phyloP scores from a whole-genome alignment of 371 early-diverging fungal genomes.

The Zychaea mexicana region DNA sequence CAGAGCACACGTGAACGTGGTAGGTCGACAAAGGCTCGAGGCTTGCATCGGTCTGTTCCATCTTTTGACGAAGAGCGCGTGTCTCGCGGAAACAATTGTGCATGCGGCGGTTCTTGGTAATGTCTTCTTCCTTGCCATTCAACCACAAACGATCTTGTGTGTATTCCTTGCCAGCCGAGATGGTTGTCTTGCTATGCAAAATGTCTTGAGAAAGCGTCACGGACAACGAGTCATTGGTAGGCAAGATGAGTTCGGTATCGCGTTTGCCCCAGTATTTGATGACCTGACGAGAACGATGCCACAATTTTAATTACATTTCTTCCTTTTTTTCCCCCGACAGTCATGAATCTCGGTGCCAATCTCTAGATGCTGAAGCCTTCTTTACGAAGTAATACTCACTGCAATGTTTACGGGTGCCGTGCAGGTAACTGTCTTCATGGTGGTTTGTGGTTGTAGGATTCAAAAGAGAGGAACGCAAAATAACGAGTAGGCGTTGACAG shows the following conservation, averaged over 20 bases:
- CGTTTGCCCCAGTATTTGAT: slow-evolving; percentile 99
- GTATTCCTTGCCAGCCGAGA: slow-evolving; percentile 72
- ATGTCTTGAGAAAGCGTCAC: slow-evolving; percentile 96
- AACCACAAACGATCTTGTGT: slow-evolving; percentile 86
- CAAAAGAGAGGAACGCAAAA: neutral
- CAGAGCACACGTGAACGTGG: slow-evolving; percentile 83
- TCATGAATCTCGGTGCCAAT: no score
- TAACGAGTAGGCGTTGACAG: neutral
- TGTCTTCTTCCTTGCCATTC: slow-evolving; percentile 89
- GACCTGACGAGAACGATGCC: slow-evolving; percentile 25
- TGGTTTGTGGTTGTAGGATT: neutral
- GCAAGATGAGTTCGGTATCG: slow-evolving; percentile 86
- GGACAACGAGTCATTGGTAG: slow-evolving; percentile 96
- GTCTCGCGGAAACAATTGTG: slow-evolving; percentile 83
- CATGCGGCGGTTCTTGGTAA: slow-evolving; percentile 81
- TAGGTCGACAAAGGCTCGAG: slow-evolving; percentile 58
- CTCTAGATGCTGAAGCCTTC: neutral
- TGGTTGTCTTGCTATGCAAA: slow-evolving; percentile 92
- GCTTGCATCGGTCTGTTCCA: slow-evolving; percentile 63
- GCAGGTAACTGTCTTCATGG: slow-evolving; percentile 74
- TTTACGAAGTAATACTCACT: slow-evolving; percentile 47
- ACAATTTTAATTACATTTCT: no score
- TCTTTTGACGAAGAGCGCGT: slow-evolving; percentile 70
- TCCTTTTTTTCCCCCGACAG: neutral
- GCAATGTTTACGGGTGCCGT: slow-evolving; percentile 99